phyloP scores from a whole-genome alignment of 1,284 basidiomycete species.

The Mixia osmundae region DNA sequence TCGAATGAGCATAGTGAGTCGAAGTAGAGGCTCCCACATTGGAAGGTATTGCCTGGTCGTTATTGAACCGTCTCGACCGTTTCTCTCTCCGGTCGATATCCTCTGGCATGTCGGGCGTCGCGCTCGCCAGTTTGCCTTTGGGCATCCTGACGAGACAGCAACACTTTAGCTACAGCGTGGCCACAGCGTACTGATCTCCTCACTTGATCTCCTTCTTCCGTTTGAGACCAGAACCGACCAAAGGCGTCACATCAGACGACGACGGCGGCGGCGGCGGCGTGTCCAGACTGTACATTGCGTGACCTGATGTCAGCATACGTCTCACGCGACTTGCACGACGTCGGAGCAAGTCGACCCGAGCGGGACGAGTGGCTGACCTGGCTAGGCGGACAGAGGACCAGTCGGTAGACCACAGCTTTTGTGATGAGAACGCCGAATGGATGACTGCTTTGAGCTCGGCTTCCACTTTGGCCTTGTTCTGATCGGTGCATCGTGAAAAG shows the following conservation, averaged over 20 bases:
- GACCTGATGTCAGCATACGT: too few species aligned
- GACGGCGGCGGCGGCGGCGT: too few species aligned
- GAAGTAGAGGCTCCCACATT: too few species aligned
- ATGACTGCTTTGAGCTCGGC: slow-evolving; percentile 24
- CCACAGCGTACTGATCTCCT: too few species aligned
- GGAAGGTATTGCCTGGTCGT: slow-evolving; percentile 5
- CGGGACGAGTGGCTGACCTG: slow-evolving; percentile 29
- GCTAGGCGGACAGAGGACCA: slow-evolving; percentile 59
- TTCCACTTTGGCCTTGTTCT: slow-evolving; percentile 23
- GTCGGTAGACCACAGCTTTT: slow-evolving; percentile 66
- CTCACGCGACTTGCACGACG: background rate
- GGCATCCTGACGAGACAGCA: background rate
- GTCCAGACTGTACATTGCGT: too few species aligned
- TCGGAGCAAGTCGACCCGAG: background rate
- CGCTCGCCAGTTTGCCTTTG: slow-evolving; percentile 1
- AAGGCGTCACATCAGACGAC: too few species aligned
- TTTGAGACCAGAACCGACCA: too few species aligned
- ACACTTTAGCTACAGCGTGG: too few species aligned
- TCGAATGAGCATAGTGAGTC: background rate
- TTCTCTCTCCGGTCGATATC: slow-evolving; percentile 6
- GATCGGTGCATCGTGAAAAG: slow-evolving; percentile 20
- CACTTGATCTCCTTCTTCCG: too few species aligned
- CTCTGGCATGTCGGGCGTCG: slow-evolving; percentile 1
- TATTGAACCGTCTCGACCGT: slow-evolving; percentile 5
- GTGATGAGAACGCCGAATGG: slow-evolving; percentile 27